These are phyloP conservation scores for Syzygium malaccense DNA, from an alignment of 441 rosid species.

Conservation along the genomic window DNA sequence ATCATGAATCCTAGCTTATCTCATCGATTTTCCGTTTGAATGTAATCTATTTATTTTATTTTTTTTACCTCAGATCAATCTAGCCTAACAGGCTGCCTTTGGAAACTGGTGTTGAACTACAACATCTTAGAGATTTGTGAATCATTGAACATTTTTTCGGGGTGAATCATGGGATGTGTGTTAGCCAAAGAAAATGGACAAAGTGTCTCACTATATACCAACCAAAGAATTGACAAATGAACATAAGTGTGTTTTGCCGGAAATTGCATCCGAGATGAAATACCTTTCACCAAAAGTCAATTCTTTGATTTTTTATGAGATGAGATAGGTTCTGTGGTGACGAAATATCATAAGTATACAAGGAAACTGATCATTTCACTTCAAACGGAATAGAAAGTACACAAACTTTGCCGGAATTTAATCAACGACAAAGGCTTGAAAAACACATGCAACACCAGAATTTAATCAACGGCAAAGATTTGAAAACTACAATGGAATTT, in stretches of 20 bases:
- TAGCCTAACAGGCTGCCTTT: background rate
- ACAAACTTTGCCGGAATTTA: background rate
- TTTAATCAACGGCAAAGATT: too few species aligned
- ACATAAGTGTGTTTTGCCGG: background rate
- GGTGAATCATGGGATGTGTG: background rate
- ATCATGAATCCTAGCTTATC: background rate
- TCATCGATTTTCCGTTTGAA: background rate
- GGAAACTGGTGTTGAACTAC: background rate
- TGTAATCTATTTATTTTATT: background rate
- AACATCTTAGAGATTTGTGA: background rate
- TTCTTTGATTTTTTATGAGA: background rate
- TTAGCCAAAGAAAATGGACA: background rate
- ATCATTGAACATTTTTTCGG: background rate
- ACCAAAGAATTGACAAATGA: background rate
- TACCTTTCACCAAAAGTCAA: background rate
- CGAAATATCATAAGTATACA: too few species aligned
- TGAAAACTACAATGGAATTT: too few species aligned
- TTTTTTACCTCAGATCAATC: background rate
- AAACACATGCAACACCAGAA: background rate
- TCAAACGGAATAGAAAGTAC: background rate
- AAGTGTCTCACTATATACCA: background rate
- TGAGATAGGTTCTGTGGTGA: rapidly evolving
- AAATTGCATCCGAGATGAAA: background rate
- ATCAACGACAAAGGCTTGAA: too few species aligned
- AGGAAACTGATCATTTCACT: background rate